Base-by-base conservation (phyloP, 2,329 filamentous ascomycete genomes). In the Sporothrix mexicana region DNA sequence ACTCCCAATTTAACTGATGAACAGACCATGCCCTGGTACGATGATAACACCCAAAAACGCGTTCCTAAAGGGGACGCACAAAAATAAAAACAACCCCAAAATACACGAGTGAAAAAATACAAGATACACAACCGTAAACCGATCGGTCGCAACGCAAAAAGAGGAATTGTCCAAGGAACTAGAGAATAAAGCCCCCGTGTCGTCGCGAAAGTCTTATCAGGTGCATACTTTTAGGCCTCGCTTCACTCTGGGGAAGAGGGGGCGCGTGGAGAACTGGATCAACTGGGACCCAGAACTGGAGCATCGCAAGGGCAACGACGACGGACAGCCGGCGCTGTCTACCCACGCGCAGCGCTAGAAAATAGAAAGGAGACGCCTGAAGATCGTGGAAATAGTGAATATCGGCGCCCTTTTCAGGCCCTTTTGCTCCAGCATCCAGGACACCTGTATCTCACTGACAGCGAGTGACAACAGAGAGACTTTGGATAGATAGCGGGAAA, bases 181-280 rank as follows among this genome's bases (percentile, higher is more conserved):
- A 53, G 66, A 55, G 9, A 69, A 69, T 55, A n/a, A 36, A 0
- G n/a, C 6, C 25, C 47, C 66, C 17, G 23, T 51, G 66, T 69
- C 66, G 66, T 69, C 49, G 66, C 66, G 51, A 49, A 55, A 69
- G 51, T 70, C 69, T 70, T 70, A 70, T 70, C 69, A 70, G 69
- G 41, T 70, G 68, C 53, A 25, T 55, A 51, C n/a, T 62, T 70
- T 62, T 20, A 9, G 55, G 53, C 53, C 23, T 62, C 45, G 43
- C 25, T 51, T 62, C 23, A 45, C 55, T 70, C 69, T 51, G 69
- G 69, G 69, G 55, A 62, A 62, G 55, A 45, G 69, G 53, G 69
- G 69, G 30, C 51, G 67, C 68, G 69, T 62, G 69, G 69, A 70
- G 53, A 67, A 51, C 64, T 67, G 64, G 15, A 66, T 15, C 55